Base-by-base conservation (phyloP, 345 rosid species). In the Arabidopsis arenosa region DNA sequence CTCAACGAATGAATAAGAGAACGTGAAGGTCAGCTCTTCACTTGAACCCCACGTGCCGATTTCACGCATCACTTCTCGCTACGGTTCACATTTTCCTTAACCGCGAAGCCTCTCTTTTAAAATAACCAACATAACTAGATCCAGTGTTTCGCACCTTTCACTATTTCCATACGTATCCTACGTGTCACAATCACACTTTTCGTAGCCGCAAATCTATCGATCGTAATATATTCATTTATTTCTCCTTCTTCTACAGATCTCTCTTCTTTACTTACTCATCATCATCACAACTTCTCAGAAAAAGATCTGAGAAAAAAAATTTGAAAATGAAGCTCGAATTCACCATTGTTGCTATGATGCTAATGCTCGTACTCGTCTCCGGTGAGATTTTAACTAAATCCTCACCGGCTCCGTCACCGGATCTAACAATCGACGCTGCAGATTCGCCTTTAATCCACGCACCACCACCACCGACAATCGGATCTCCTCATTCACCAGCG, bases 331-430 rank as follows among this genome's bases (percentile, higher is more conserved):
- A 78, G 69, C 41, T 78, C 58, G 52, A 12, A 8, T 0, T 59
- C 35, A 35, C 35, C 64, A 41, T 72, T 13, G 28, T 49, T 28
- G n/a, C 51, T 51, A 45, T 53, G 1, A 8, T 53, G 0, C 11
- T 66, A 66, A 21, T 66, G 58, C 51, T 66, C 2, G 52, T 3
- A 13, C 69, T 78, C 64, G 81, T 59, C n/a, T 72, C 69, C 36
- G 57, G 81, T 21, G 65, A 60, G 58, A 52, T 15, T 32, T 2
- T 45, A 2, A 65, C 53, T 73, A 44, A 53, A 13, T 68, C 66
- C 1, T 54, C 82, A 45, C 79, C 82, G 5, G 75, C 82, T 68
- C 79, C 79, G n/a, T 37, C 82, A 0, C 82, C 79, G n/a, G 75
- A 68, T 74, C 55, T 61, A 66, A 0, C n/a, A 28, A 40, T 9